Conservation (phyloP, 768 basidiomycete genomes). For the Tricholoma bakamatsutake region DNA sequence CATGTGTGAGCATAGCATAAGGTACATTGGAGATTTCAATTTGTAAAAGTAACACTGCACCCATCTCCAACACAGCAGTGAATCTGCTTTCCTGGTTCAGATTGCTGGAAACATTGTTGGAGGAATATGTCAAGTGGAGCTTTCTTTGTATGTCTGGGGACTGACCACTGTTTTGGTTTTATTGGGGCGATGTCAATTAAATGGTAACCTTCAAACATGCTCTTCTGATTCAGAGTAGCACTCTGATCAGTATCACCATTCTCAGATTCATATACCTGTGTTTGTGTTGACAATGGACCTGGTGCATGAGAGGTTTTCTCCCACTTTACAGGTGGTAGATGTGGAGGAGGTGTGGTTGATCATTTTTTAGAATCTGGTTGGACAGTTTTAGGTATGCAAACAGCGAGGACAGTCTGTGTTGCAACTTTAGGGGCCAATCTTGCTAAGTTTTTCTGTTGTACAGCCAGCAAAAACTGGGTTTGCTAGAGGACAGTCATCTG, state of each 20-base stretch:
- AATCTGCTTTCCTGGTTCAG: slow-evolving; percentile 1
- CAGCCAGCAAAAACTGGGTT: not conserved
- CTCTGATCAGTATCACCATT: not conserved
- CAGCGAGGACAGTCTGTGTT: too few species aligned
- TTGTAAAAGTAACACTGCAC: not conserved
- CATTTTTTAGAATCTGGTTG: too few species aligned
- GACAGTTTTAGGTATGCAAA: too few species aligned
- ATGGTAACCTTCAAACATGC: not conserved
- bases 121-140: not conserved
- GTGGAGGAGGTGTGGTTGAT: too few species aligned
- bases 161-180: not conserved
- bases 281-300: not conserved
- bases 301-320: too few species aligned
- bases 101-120: not conserved
- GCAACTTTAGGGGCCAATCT: too few species aligned
- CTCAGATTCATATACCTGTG: not conserved
- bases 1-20: not conserved
- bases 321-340: too few species aligned
- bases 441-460: not conserved
- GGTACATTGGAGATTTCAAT: not conserved
- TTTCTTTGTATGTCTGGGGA: not conserved
- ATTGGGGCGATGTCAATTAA: not conserved
- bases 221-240: too few species aligned
- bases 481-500: not conserved
- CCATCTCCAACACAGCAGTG: not conserved